Base-by-base conservation (phyloP, 768 basidiomycete species). In the Xerocomellus intermedius region DNA sequence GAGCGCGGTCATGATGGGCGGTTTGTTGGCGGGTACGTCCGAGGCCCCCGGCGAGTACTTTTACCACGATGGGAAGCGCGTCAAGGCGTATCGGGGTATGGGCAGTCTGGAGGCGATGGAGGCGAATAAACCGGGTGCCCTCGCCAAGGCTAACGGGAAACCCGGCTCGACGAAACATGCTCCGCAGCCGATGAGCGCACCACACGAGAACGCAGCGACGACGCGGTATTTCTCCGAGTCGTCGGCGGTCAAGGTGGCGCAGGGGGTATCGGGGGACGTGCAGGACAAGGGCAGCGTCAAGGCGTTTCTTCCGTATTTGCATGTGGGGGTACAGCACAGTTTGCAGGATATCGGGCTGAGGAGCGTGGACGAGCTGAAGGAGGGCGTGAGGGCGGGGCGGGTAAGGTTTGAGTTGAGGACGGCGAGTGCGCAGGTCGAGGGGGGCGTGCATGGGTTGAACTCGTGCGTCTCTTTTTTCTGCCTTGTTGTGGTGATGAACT, bases 31-130 rank as follows among this genome's bases (percentile, higher is more conserved):
- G 2, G 96, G 96, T 30, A 98, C 97, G 35, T 87, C 92, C 58
- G 96, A 99, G 73, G 93, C 94, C 0, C 97, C 97, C 0, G 97
- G 97, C 63, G 94, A 98, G 76, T 99, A 97, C 78, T 98, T 97
- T 73, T 99, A 96, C 75, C 95, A 98, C 68, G 95, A 98, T 60
- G 97, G 97, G 59, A 97, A 97, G 79, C 88, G 97, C 45, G 94
- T 98, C 69, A 99, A 99, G 82, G 86, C 95, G 33, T 99, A 98
- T 75, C 87, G 97, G 53, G 97, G 97, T 5, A 99, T 99, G 97
- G 96, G 97, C 19, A 91, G 88, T 66, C 79, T 98, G 66, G 92
- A 95, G 74, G 91, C 93, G 4, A 95, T 94, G 91, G 89, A 91
- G 52, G 84, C 89, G 61, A 85, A 87, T 36, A 85, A 84, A 58